Percentiles rank a stretch among this genome's conserved stretches.
Conservation (phyloP, 2,329 filamentous ascomycete species). For the Epichloe glyceriae region DNA sequence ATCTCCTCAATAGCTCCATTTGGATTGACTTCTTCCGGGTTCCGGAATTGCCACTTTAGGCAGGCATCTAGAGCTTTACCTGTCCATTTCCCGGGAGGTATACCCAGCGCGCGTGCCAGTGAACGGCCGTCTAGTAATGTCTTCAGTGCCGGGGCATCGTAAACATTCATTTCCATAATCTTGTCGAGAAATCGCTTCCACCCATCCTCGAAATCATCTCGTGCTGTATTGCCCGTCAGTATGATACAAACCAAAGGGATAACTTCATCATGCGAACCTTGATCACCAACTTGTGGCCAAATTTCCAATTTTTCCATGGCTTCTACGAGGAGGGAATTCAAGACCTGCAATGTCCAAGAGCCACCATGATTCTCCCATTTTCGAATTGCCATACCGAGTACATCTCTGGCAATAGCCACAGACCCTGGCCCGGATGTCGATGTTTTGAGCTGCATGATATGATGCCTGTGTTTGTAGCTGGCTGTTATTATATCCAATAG, state of each 20-base stretch:
- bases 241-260: not conserved
- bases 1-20: constrained; percentile 49
- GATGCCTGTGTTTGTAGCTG: constrained; percentile 45
- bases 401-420: constrained; percentile 42
- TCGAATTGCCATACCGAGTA: constrained; percentile 61
- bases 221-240: constrained; percentile 19
- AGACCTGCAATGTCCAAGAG: constrained; percentile 58
- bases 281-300: constrained; percentile 14
- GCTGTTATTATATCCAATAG: constrained; percentile 54
- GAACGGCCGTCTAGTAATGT: constrained; percentile 62
- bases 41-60: constrained; percentile 77
- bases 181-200: constrained; percentile 47
- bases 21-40: constrained; percentile 53
- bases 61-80: constrained; percentile 64
- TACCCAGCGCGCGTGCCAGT: constrained; percentile 53
- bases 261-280: constrained; percentile 17
- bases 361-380: constrained; percentile 50
- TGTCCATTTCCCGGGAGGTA: constrained; percentile 77
- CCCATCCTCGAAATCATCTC: constrained; percentile 30
- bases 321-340: constrained; percentile 56
- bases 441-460: constrained; percentile 51
- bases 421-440: constrained; percentile 33
- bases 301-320: constrained; percentile 29
- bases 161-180: constrained; percentile 38
- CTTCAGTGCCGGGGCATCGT: constrained; percentile 45